phyloP scores from a whole-genome alignment of 306 rosid genomes.

The Cucurbita moschata region DNA sequence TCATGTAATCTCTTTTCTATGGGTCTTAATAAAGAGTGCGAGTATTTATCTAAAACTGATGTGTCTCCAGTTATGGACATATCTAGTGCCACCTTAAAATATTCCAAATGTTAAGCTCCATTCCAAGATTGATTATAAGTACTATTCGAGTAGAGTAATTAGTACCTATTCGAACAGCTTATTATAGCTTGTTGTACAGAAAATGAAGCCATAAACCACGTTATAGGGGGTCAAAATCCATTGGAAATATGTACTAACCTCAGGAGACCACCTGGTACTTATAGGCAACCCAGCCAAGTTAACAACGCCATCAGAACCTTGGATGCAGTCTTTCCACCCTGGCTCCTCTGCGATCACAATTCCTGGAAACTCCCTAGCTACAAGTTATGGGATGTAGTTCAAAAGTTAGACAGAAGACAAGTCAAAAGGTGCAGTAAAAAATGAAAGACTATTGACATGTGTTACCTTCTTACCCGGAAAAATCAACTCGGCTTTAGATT shows the following conservation, averaged over 20 bases:
- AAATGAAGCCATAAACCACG: not conserved
- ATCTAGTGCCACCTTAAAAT: not conserved
- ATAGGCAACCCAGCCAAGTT: slow-evolving; percentile 96
- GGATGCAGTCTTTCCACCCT: slow-evolving; percentile 76
- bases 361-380: slow-evolving; percentile 77
- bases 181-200: not conserved
- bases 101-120: not conserved
- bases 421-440: not conserved
- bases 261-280: slow-evolving; percentile 89
- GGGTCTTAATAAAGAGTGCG: too few relatives aligned
- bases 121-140: not conserved
- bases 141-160: too few relatives aligned
- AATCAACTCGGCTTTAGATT: slow-evolving; percentile 69
- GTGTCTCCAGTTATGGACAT: not conserved
- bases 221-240: not conserved
- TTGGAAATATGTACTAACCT: slow-evolving; percentile 25
- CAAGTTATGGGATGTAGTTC: slow-evolving; percentile 18
- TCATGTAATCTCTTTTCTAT: too few relatives aligned
- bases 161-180: too few relatives aligned
- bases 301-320: slow-evolving; percentile 71
- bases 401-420: slow-evolving; percentile 1
- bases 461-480: slow-evolving; percentile 99
- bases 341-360: slow-evolving; percentile 64
- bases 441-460: slow-evolving; percentile 2
- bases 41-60: not conserved